Evolutionary conservation across 805 yeast species (phyloP).

Genomic region (Starmerella ratchasimensis): DNA sequence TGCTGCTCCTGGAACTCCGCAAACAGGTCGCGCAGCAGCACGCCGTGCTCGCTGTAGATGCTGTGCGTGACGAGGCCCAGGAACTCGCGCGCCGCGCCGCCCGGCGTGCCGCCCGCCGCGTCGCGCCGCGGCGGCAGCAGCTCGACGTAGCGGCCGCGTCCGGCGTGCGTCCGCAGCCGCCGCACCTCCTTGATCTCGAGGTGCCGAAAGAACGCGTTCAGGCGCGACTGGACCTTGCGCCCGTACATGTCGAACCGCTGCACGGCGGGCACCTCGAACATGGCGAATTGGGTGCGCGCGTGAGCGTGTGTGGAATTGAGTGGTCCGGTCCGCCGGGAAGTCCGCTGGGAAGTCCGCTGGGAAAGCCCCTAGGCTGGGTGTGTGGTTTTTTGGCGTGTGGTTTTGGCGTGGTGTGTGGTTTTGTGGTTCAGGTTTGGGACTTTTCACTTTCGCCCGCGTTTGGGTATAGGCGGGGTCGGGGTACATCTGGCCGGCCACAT

Average conservation of each 20-base stretch:
- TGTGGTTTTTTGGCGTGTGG: too few relatives aligned
- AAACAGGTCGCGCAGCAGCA: slow-evolving; percentile 5
- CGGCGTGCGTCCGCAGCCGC: background rate
- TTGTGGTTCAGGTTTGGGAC: too few relatives aligned
- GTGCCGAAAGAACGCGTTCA: background rate
- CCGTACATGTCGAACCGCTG: slow-evolving; percentile 3
- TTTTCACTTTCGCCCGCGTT: too few relatives aligned
- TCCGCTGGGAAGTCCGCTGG: too few relatives aligned
- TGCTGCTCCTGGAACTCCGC: slow-evolving; percentile 1
- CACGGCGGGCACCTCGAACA: slow-evolving; percentile 11
- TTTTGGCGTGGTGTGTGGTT: too few relatives aligned
- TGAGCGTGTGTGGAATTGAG: too few relatives aligned
- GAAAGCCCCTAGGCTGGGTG: too few relatives aligned
- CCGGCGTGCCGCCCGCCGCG: background rate
- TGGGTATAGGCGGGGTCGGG: too few relatives aligned
- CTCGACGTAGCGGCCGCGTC: slow-evolving; percentile 2
- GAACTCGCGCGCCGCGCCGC: slow-evolving; percentile 1
- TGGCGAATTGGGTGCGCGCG: background rate
- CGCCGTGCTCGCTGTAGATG: slow-evolving; percentile 7
- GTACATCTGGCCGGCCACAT: too few relatives aligned
- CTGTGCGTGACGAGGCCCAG: slow-evolving; percentile 12
- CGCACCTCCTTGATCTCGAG: slow-evolving; percentile 5
- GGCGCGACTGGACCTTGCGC: background rate
- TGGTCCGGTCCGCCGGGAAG: too few relatives aligned
- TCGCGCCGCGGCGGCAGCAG: background rate